A percentile compares a stretch with the other conserved stretches of the same genome.
These are phyloP conservation scores for Talaromyces sp. DNA, from an alignment of 2,329 filamentous ascomycete species.

Conservation along the genomic window DNA sequence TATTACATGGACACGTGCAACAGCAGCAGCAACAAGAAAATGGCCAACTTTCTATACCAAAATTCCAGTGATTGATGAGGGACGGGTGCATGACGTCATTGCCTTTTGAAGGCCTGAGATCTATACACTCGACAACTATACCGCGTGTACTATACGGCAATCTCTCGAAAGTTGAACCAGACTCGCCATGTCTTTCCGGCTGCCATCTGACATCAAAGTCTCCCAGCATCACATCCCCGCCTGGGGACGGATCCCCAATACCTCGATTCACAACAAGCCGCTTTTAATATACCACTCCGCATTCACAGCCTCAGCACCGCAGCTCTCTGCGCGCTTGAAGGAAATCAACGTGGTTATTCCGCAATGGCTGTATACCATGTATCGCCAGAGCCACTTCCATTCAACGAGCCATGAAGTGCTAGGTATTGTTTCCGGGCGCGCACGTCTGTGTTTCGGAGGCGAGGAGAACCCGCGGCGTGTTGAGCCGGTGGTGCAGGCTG, in stretches of 20 bases:
- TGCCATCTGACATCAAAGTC: constrained; percentile 49
- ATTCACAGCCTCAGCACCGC: constrained; percentile 46
- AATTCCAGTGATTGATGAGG: background rate
- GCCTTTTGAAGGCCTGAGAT: background rate
- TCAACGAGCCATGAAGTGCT: constrained; percentile 64
- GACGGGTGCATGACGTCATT: background rate
- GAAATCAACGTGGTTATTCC: constrained; percentile 52
- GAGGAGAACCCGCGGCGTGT: constrained; percentile 55
- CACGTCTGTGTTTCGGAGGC: constrained; percentile 62
- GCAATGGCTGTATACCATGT: constrained; percentile 68
- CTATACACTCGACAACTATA: background rate
- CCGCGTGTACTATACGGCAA: background rate
- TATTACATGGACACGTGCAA: background rate
- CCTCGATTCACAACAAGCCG: constrained; percentile 57
- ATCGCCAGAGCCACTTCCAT: constrained; percentile 61
- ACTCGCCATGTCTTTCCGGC: constrained; percentile 34
- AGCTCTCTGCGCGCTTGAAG: constrained; percentile 54
- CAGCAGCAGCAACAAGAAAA: background rate
- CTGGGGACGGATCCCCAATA: constrained; percentile 57
- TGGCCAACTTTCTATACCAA: background rate
- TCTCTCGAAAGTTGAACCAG: too few relatives aligned
- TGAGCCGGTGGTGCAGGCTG: constrained; percentile 51
- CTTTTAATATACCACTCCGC: constrained; percentile 61
- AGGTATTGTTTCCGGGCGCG: constrained; percentile 53
- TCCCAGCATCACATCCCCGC: constrained; percentile 56